phyloP scores from a whole-genome alignment of 2,329 filamentous ascomycete genomes.

The Cladophialophora chaetospira region DNA sequence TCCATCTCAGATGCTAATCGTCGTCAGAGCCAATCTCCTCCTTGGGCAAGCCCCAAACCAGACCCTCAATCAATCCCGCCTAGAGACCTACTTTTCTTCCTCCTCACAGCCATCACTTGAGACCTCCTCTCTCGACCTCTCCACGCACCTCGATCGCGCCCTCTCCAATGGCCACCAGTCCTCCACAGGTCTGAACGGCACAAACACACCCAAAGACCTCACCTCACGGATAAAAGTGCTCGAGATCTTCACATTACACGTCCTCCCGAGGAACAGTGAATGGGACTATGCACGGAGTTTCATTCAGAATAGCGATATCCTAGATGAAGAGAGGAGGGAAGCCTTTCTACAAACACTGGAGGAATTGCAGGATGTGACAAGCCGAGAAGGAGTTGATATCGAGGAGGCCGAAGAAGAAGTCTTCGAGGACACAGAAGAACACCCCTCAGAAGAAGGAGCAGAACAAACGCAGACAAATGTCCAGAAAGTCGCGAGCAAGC shows the following conservation, averaged over 20 bases:
- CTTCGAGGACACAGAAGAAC: conserved; percentile 50
- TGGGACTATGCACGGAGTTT: conserved; percentile 96
- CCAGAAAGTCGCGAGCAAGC: conserved; percentile 44
- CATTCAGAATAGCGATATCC: conserved; percentile 78
- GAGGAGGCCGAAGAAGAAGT: conserved; percentile 24
- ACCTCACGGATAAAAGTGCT: conserved; percentile 86
- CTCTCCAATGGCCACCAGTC: conserved; percentile 40
- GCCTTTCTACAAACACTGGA: conserved; percentile 85
- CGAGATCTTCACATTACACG: conserved; percentile 92
- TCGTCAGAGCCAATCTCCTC: conserved; percentile 75
- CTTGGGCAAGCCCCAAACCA: conserved; percentile 88
- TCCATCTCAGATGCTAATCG: not conserved
- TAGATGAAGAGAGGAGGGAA: conserved; percentile 90
- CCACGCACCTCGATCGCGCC: conserved; percentile 57
- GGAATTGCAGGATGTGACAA: conserved; percentile 78
- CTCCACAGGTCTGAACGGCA: conserved; percentile 57
- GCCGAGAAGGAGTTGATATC: conserved; percentile 35
- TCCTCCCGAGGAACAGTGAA: conserved; percentile 88
- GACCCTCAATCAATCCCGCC: conserved; percentile 76
- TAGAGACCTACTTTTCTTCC: conserved; percentile 86
- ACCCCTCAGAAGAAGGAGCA: conserved; percentile 64
- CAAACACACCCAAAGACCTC: conserved; percentile 81
- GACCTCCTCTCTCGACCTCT: conserved; percentile 46
- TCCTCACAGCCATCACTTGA: conserved; percentile 68
- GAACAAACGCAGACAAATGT: conserved; percentile 42